Base-by-base conservation (phyloP, 108 stramenopile species). In the Licmophora abbreviata region DNA sequence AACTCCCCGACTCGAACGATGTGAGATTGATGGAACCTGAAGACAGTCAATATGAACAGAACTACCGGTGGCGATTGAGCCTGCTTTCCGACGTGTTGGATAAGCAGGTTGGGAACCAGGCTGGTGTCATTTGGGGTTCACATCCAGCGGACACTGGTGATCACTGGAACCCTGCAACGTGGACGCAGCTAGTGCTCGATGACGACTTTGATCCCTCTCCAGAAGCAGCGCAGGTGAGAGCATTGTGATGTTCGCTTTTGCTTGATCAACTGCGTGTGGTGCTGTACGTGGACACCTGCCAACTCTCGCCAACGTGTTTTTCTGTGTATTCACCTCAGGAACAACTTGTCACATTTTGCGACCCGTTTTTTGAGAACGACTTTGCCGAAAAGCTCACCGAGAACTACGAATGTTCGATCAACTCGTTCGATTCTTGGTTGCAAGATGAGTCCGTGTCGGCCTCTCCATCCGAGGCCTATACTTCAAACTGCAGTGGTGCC, bases 121-220 rank as follows among this genome's bases (percentile, higher is more conserved):
- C 54, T 0, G 43, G 35, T 4, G 59, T 78, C 3, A 54, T 56
- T 10, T 73, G 59, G 48, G 77, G 73, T 26, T 4, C 54, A 1
- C 52, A 0, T 27, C 59, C 67, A 54, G 74, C 62, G 8, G 74
- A 75, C 21, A 75, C 74, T 8, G 74, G 68, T 20, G 58, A 71
- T 36, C 55, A 51, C 5, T 66, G 51, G 55, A 61, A 74, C 46
- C 77, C 77, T 11, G 44, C 34, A 4, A 33, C 42, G 2, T 70
- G 59, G 55, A 44, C 77, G 10, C 56, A 56, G 44, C 38, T 79
- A 28, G 72, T 74, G 10, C 41, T 74, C 3, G 77, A 79, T 56
- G 32, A 58, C 0, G 40, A 43, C 20, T 79, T 79, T 45, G 56
- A 68, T 42, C 61, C 77, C 10, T 54, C 64, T 28, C 24, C 64